These are phyloP conservation scores for Pisolithus albus DNA, from an alignment of 768 basidiomycete genomes.

Conservation along the genomic window DNA sequence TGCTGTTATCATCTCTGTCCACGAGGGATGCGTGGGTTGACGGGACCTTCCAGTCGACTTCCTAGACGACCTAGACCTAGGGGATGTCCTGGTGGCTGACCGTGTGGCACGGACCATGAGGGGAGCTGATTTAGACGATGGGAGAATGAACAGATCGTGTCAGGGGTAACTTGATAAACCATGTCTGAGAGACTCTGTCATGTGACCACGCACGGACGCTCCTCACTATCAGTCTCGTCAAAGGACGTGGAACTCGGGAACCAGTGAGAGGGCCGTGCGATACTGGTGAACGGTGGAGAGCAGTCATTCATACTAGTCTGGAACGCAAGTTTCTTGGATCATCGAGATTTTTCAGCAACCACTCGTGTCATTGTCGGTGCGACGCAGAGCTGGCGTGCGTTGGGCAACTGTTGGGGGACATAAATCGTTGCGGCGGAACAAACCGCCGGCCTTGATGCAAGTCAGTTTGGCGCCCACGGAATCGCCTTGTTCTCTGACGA, in stretches of 20 bases:
- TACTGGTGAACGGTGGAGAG: no score
- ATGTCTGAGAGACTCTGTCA: not conserved
- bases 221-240: not conserved
- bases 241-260: no score
- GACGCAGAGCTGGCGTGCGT: not conserved
- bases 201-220: not conserved
- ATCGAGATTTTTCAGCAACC: no score
- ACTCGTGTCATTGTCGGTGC: no score
- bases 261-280: no score
- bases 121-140: not conserved
- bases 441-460: not conserved
- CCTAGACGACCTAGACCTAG: slow-evolving; percentile 4
- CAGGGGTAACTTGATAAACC: not conserved
- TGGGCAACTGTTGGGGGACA: not conserved
- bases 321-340: no score
- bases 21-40: slow-evolving; percentile 46
- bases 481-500: not conserved
- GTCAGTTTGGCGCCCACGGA: not conserved
- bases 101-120: slow-evolving; percentile 29
- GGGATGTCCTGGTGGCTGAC: slow-evolving; percentile 31
- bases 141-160: not conserved
- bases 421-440: not conserved
- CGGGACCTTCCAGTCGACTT: slow-evolving; percentile 34
- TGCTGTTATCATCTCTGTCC: slow-evolving; percentile 39
- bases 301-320: no score